Conservation (phyloP, 2,329 filamentous ascomycete species). For the Fusarium ramigenum region DNA sequence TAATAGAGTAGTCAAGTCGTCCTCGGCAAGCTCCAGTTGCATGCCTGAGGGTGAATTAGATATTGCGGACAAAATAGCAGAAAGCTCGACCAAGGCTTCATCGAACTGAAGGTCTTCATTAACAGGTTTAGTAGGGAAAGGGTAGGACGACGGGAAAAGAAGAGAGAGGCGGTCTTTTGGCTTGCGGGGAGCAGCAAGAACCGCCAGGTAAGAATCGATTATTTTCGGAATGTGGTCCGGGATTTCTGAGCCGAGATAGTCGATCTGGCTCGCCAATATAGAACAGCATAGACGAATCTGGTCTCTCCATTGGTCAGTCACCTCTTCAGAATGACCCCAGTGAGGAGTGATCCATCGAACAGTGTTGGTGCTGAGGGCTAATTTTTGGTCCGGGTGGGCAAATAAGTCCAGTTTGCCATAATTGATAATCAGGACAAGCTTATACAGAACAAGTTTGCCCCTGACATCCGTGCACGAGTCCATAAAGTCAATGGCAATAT, state of each 20-base stretch:
- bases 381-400: conserved; percentile 77
- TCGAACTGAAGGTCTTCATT: conserved; percentile 74
- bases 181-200: conserved; percentile 66
- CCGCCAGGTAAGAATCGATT: conserved; percentile 85
- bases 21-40: conserved; percentile 77
- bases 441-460: conserved; percentile 91
- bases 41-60: conserved; percentile 77
- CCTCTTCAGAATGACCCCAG: conserved; percentile 80
- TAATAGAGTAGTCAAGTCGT: conserved; percentile 78
- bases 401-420: conserved; percentile 87
- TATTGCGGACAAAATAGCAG: conserved; percentile 84
- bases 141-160: conserved; percentile 89
- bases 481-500: conserved; percentile 92
- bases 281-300: conserved; percentile 95
- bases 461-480: conserved; percentile 88
- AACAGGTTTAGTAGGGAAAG: conserved; percentile 80
- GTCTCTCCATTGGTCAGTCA: conserved; percentile 88
- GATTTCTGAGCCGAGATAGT: conserved; percentile 80
- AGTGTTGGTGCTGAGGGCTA: conserved; percentile 80
- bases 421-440: conserved; percentile 91
- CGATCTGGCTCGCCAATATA: conserved; percentile 85
- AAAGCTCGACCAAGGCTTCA: conserved; percentile 87
- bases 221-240: conserved; percentile 92
- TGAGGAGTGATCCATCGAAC: conserved; percentile 92
- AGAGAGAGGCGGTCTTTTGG: conserved; percentile 78